Evolutionary conservation across 306 rosid genomes (phyloP).

Genomic region (Acacia melanoxylon): DNA sequence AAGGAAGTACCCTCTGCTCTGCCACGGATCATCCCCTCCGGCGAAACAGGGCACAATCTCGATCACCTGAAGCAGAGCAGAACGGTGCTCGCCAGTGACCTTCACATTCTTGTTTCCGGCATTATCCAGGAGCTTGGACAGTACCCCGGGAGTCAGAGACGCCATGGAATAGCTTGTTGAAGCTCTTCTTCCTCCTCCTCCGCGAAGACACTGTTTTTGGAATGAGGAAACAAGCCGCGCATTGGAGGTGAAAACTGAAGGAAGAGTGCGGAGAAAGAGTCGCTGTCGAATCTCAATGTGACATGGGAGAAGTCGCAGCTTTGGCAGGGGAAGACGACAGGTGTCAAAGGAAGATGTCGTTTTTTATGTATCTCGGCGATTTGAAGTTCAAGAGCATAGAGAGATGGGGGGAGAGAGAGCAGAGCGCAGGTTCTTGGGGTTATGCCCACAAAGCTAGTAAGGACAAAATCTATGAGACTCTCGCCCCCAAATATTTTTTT

Average conservation of each 20-base stretch:
- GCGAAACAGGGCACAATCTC: constrained; percentile 66
- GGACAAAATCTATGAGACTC: constrained; percentile 31
- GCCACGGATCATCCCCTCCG: constrained; percentile 44
- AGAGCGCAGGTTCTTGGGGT: constrained; percentile 31
- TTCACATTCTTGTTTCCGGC: constrained; percentile 44
- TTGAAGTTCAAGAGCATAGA: constrained; percentile 6
- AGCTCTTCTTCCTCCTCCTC: not conserved
- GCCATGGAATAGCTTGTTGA: constrained; percentile 45
- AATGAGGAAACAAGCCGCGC: not conserved
- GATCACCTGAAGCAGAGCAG: constrained; percentile 67
- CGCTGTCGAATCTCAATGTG: constrained; percentile 54
- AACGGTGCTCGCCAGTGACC: constrained; percentile 65
- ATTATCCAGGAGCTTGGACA: constrained; percentile 64
- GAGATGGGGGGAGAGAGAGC: not conserved
- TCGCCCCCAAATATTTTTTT: not conserved
- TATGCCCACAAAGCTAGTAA: constrained; percentile 17
- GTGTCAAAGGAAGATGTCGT: constrained; percentile 36
- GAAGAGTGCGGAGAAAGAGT: not conserved
- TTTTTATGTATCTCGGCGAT: constrained; percentile 31
- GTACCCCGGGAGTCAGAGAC: constrained; percentile 71
- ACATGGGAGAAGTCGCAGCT: constrained; percentile 36
- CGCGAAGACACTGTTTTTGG: not conserved
- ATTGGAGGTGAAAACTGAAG: not conserved
- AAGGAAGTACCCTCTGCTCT: constrained; percentile 66
- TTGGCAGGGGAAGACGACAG: constrained; percentile 32